Conservation (phyloP, 2,329 filamentous ascomycete species). For the Exophiala lecanii-corni region DNA sequence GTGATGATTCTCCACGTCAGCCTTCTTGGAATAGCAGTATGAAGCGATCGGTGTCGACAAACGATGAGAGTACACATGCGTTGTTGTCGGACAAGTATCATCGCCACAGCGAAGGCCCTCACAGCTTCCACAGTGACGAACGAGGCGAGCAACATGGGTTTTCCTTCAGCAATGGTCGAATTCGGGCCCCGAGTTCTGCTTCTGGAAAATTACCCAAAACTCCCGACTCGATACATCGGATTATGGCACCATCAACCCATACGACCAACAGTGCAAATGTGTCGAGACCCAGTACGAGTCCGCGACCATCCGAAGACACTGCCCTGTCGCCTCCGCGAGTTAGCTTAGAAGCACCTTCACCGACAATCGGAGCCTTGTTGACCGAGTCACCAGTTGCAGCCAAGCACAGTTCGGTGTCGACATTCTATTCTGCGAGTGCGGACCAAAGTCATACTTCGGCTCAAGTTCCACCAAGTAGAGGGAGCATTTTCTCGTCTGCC, state of each 20-base stretch:
- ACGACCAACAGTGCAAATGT: conserved; percentile 15
- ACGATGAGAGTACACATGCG: conserved; percentile 55
- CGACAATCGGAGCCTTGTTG: conserved; percentile 26
- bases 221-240: conserved; percentile 12
- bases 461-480: conserved; percentile 39
- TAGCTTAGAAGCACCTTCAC: conserved; percentile 43
- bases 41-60: conserved; percentile 33
- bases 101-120: conserved; percentile 19
- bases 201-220: conserved; percentile 34
- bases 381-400: conserved; percentile 12
- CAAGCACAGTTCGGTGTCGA: conserved; percentile 27
- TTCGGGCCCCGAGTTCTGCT: conserved; percentile 53
- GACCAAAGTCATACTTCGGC: conserved; percentile 47
- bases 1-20: conserved; percentile 42
- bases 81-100: conserved; percentile 12
- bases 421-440: conserved; percentile 28
- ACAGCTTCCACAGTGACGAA: conserved; percentile 50
- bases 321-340: conserved; percentile 31
- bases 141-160: conserved; percentile 28
- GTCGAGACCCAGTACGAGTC: conserved; percentile 23
- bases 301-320: conserved; percentile 14
- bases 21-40: conserved; percentile 45
- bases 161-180: conserved; percentile 51
- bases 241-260: conserved; percentile 13
- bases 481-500: conserved; percentile 77